Percentiles rank a stretch among this genome's conserved stretches.
These are phyloP conservation scores for Rhododendron simsii DNA, from an alignment of 148 eudicot genomes.

Conservation along the genomic window DNA sequence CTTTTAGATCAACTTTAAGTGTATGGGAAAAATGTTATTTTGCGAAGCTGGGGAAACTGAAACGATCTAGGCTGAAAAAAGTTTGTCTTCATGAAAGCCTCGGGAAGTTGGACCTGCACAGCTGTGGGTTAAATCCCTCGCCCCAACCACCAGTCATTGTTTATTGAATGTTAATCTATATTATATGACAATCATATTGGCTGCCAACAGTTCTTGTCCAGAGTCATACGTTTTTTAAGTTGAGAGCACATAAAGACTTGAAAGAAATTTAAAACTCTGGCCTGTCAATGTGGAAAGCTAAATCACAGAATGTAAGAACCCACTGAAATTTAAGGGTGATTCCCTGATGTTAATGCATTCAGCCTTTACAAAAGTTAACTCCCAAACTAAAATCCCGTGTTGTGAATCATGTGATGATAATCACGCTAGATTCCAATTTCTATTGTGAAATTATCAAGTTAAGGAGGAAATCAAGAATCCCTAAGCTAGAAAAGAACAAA, in stretches of 20 bases:
- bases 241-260: background rate
- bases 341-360: background rate
- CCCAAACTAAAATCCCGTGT: background rate
- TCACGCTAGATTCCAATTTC: background rate
- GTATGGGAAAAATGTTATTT: background rate
- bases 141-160: background rate
- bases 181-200: background rate
- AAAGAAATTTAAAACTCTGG: background rate
- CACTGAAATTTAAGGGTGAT: background rate
- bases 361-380: background rate
- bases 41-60: background rate
- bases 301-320: background rate
- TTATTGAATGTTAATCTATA: background rate
- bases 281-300: background rate
- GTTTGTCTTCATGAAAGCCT: background rate
- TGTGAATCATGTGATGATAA: background rate
- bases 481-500: background rate
- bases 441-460: background rate
- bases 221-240: background rate
- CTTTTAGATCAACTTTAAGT: no score
- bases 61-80: no score
- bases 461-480: background rate
- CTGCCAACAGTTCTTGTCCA: background rate
- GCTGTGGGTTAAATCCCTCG: background rate
- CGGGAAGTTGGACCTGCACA: background rate